Evolutionary conservation across 2,329 filamentous ascomycete species (phyloP), one percentile per base, ranked within the genome.

Genomic region (Cucurbitaria berberidis): DNA sequence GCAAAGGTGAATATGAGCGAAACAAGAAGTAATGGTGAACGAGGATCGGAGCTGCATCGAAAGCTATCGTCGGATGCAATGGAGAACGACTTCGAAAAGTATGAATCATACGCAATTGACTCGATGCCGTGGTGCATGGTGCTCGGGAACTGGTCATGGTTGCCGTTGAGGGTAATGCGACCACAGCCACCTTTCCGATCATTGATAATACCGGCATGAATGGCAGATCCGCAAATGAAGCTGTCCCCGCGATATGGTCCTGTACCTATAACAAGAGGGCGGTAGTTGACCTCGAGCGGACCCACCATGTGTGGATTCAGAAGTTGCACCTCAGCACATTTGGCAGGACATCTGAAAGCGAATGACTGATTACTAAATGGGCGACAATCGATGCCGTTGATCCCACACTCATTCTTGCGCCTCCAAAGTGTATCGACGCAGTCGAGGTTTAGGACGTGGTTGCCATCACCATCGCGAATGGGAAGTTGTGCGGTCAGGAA

Each of bases 161-260:
- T 80, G 15, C 93, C 93, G 22, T 89, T 80, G 16, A 93, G 80
- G 49, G 84, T 82, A 34, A 93, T 83, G 6, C 95, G 89, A 50
- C 92, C 92, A 65, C 92, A 96, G 1, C 92, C 92, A 29, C 92
- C 92, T 35, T 82, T 78, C 0, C 79, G 75, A 64, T 91, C 84
- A 26, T 82, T 83, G 45, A 95, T 83, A 57, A 92, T 78, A 10
- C 91, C 91, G 0, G 90, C 86, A 70, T 96, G 92, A 42, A 96
- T 89, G 27, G 91, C 92, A n/a, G 91, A 83, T 53, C 86, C 87
- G 69, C 92, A 96, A 44, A 96, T 86, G 74, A 90, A 96, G 38
- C 90, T 95, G 74, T 96, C 92, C 3, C 90, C 91, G n/a, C 95
- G 88, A 73, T 98, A 98, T 3, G 88, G 77, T 0, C 86, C 82